Evolutionary conservation across 148 eudicot genomes (phyloP).

Genomic region (Polygonum maritimum): DNA sequence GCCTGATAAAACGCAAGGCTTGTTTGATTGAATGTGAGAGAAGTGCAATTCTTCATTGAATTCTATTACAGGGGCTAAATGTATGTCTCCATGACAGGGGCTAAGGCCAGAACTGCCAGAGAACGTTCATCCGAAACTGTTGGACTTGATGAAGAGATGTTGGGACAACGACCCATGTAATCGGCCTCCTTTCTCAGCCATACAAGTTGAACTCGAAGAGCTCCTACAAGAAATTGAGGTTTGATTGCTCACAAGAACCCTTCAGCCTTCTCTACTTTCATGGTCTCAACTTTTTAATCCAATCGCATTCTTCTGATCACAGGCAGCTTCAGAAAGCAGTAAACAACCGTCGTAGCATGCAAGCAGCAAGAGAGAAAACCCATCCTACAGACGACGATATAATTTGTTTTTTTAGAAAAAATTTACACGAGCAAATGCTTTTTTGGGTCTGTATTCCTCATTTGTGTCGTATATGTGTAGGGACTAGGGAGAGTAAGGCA

Average conservation of each 20-base stretch:
- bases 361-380: background rate
- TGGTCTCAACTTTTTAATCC: background rate
- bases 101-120: constrained; percentile 76
- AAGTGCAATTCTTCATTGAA: no score
- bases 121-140: constrained; percentile 50
- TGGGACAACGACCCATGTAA: constrained; percentile 57
- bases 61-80: background rate
- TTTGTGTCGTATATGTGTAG: background rate
- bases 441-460: background rate
- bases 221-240: constrained; percentile 56
- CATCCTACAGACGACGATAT: background rate
- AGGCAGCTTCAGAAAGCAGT: background rate
- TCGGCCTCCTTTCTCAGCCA: constrained; percentile 63
- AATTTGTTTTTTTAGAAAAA: background rate
- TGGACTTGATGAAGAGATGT: constrained; percentile 67
- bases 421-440: background rate
- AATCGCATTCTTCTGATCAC: background rate
- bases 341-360: background rate
- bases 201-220: constrained; percentile 57
- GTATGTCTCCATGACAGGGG: constrained; percentile 32
- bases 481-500: background rate
- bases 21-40: no score
- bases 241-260: background rate
- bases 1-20: background rate
- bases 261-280: background rate